Percentiles rank a stretch among this genome's conserved stretches.
Conservation (phyloP, 179 eudicot genomes). For the Heliamphora pulchella region DNA sequence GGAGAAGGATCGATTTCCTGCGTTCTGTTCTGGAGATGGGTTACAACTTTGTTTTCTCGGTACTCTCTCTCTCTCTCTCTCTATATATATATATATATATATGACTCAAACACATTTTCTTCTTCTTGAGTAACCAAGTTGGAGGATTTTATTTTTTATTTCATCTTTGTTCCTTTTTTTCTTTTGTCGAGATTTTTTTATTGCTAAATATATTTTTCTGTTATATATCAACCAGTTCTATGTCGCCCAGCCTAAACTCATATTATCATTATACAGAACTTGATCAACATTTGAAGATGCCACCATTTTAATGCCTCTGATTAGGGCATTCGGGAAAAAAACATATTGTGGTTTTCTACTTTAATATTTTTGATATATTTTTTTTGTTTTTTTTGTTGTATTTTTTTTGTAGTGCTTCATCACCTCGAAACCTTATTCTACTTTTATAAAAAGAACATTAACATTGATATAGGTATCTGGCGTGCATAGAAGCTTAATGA, state of each 20-base stretch:
- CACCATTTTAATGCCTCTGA: not conserved
- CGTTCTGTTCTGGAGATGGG: constrained; percentile 65
- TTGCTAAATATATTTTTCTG: not conserved
- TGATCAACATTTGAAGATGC: not conserved
- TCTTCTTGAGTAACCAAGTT: not conserved
- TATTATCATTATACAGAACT: not conserved
- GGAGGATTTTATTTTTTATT: not conserved
- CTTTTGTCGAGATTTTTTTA: not conserved
- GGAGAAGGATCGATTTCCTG: constrained; percentile 68
- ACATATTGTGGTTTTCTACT: not conserved
- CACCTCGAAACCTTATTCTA: no score
- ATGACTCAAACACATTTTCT: constrained; percentile 5
- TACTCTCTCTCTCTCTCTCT: constrained; percentile 24
- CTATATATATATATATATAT: not conserved
- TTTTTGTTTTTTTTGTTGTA: no score
- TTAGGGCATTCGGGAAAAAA: not conserved
- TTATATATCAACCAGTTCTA: not conserved
- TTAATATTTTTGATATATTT: no score
- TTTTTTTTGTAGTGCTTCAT: no score
- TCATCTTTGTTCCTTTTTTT: not conserved
- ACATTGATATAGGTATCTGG: no score
- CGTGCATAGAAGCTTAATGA: no score
- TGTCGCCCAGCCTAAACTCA: not conserved
- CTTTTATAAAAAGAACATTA: no score
- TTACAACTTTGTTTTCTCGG: constrained; percentile 68